Base-by-base conservation (phyloP, 768 basidiomycete genomes). In the Gloeostereum incarnatum region DNA sequence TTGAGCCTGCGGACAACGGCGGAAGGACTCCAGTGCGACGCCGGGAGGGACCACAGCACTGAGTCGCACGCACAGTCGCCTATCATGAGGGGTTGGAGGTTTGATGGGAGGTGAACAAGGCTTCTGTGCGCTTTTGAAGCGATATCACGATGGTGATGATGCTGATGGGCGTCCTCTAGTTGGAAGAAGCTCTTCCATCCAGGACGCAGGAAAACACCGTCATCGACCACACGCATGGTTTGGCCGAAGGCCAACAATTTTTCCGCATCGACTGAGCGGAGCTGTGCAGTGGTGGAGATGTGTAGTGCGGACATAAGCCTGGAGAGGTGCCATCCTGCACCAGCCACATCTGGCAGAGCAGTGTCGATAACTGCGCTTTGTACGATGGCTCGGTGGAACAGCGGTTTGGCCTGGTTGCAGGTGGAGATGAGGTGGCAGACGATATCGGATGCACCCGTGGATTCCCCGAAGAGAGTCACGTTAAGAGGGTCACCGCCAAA, bases 301-400 rank as follows among this genome's bases (percentile, higher is more conserved):
- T 63, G 66, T 16, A 85, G 58, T 4, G 73, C 53, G 10, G 70
- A 71, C 64, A 85, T 70, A 22, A 77, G 59, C 16, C 78, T 69
- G 9, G 75, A 77, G 31, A 88, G 66, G 32, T 81, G 75, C 66
- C 74, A 80, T 16, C 81, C 81, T 3, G 78, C 78, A 24, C 65
- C 63, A 16, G 63, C 56, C 16, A 81, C 63, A 47, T 75, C 71
- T 0, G 81, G 80, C 5, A 82, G 55, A 42, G 66, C 75, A 39
- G 69, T 63, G 17, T 86, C 79, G 40, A 82, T 56, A 23, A 81
- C 61, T 4, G 78, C 70, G 37, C 78, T 83, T 52, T 88, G 85
- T n/a, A 83, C 58, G 47, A 88, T 81, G 7, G 81, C 78, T 9
- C 82, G 82, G 41, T 75, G 63, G 58, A 87, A 86, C 20, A 85